Evolutionary conservation across 1,284 basidiomycete genomes (phyloP).

Genomic region (Somion occarium): DNA sequence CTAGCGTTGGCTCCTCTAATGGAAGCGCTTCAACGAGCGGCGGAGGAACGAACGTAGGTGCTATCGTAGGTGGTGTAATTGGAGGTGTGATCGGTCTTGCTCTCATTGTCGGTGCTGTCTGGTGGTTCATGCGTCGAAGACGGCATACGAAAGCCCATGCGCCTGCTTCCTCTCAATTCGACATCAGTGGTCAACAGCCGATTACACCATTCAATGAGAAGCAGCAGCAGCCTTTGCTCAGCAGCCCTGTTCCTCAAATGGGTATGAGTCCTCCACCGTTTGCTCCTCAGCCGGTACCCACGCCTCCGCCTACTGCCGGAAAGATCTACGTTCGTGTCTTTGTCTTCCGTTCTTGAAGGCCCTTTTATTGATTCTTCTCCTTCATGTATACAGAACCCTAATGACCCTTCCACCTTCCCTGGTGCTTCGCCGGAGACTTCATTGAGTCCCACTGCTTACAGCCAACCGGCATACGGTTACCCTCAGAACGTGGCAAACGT

Average conservation of each 20-base stretch:
- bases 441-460: background rate
- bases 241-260: background rate
- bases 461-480: background rate
- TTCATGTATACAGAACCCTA: slow-evolving; percentile 6
- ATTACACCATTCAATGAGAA: background rate
- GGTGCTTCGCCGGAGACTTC: background rate
- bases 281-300: background rate
- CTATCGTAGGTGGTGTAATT: slow-evolving; percentile 8
- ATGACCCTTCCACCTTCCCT: slow-evolving; percentile 8
- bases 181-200: too few relatives aligned
- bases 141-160: background rate
- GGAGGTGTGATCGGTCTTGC: slow-evolving; percentile 1
- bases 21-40: background rate
- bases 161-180: background rate
- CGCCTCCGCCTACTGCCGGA: background rate
- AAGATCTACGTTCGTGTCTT: slow-evolving; percentile 2
- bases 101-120: background rate
- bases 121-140: too few relatives aligned
- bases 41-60: background rate
- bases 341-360: too few relatives aligned
- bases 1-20: background rate
- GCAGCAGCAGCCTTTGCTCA: background rate
- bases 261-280: background rate
- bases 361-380: too few relatives aligned
- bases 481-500: background rate